A percentile compares a stretch with the other conserved stretches of the same genome.
These are phyloP conservation scores for Penicillium robsamsonii DNA, from an alignment of 495 filamentous ascomycete genomes.

Conservation along the genomic window DNA sequence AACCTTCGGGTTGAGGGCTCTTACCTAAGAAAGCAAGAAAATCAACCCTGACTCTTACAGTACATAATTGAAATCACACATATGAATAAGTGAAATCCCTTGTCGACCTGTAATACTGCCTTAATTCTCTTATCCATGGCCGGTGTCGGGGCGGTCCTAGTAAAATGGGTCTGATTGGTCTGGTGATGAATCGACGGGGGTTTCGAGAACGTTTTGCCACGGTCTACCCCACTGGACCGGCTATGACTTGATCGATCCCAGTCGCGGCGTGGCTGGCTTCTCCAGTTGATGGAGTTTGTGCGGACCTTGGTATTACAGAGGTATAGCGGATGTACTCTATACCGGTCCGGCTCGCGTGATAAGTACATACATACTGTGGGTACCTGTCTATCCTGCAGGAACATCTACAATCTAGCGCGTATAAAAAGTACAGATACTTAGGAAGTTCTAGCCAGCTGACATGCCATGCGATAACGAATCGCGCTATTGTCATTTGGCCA, in stretches of 20 bases:
- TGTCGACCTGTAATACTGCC: constrained; percentile 13
- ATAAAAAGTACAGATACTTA: background rate
- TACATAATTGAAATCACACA: constrained; percentile 11
- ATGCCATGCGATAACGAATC: constrained; percentile 20
- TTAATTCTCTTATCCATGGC: constrained; percentile 22
- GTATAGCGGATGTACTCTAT: constrained; percentile 1
- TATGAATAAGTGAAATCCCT: constrained; percentile 11
- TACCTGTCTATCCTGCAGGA: constrained; percentile 2
- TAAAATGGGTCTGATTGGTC: background rate
- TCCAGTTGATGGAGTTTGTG: constrained; percentile 14
- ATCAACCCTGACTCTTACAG: constrained; percentile 3
- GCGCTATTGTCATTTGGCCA: constrained; percentile 11
- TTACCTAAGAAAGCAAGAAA: background rate
- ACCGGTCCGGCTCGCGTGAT: background rate
- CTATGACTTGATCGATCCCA: constrained; percentile 18
- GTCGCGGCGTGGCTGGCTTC: constrained; percentile 18
- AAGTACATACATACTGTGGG: too few relatives aligned
- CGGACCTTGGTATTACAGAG: constrained; percentile 17
- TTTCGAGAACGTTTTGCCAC: constrained; percentile 43
- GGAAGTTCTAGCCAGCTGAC: constrained; percentile 6
- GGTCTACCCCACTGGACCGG: constrained; percentile 22
- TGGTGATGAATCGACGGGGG: constrained; percentile 17
- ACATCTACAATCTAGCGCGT: background rate
- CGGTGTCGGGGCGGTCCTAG: constrained; percentile 35
- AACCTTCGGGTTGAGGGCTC: background rate